A percentile compares a stretch with the other conserved stretches of the same genome.
Evolutionary conservation across 495 filamentous ascomycete genomes (phyloP).

Genomic region (Pyronema domesticum): DNA sequence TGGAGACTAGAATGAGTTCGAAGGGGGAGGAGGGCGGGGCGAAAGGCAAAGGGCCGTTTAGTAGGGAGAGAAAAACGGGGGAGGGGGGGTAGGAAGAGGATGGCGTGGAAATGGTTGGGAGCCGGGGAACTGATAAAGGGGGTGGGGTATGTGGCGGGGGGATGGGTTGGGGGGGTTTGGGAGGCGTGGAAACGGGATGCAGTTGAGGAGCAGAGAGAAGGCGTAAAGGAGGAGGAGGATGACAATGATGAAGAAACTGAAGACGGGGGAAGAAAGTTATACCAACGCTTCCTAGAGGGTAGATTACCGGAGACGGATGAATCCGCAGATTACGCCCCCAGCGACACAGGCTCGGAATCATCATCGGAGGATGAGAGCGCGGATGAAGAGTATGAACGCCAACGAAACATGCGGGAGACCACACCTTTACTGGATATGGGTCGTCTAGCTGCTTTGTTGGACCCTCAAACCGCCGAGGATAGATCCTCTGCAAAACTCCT

Average conservation of each 20-base stretch:
- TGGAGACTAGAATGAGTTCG: constrained; percentile 51
- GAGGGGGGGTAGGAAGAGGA: constrained; percentile 37
- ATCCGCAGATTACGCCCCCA: constrained; percentile 29
- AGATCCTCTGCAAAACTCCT: constrained; percentile 65
- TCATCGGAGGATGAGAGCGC: constrained; percentile 24
- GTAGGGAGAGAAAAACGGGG: constrained; percentile 41
- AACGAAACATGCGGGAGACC: constrained; percentile 16
- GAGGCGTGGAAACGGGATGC: too few relatives aligned
- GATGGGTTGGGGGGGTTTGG: not conserved
- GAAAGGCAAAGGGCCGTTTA: constrained; percentile 20
- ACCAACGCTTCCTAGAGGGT: not conserved
- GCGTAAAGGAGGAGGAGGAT: not conserved
- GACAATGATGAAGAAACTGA: not conserved
- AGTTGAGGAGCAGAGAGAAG: too few relatives aligned
- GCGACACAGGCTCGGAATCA: not conserved
- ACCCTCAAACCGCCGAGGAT: constrained; percentile 61
- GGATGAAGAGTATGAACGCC: constrained; percentile 37
- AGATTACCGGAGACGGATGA: constrained; percentile 28
- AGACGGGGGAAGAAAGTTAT: not conserved
- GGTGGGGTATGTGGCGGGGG: constrained; percentile 10
- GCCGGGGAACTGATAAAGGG: constrained; percentile 20
- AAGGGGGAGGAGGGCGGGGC: constrained; percentile 18
- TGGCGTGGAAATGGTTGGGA: constrained; percentile 10
- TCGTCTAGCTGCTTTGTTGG: constrained; percentile 63
- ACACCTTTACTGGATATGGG: constrained; percentile 40